A percentile compares a stretch with the other conserved stretches of the same genome.
These are phyloP conservation scores for Rhododendron simsii DNA, from an alignment of 148 eudicot genomes.

Conservation along the genomic window DNA sequence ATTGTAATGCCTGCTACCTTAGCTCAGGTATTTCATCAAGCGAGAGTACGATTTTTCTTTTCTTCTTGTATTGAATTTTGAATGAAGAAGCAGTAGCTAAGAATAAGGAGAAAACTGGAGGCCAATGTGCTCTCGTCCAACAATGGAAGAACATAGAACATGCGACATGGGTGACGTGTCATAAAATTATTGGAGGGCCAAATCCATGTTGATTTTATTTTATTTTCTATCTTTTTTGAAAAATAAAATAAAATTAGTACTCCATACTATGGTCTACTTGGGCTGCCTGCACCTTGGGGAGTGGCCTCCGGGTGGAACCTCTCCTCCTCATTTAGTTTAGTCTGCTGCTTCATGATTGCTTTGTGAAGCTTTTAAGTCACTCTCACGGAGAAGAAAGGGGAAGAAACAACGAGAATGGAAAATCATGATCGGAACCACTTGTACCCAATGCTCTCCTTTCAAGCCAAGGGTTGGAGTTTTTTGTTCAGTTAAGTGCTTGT, in stretches of 20 bases:
- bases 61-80: neutral
- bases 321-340: neutral
- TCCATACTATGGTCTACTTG: neutral
- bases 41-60: neutral
- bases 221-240: neutral
- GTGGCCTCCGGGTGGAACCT: neutral
- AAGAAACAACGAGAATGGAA: neutral
- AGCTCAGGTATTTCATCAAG: slow-evolving; percentile 58
- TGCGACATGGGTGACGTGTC: neutral
- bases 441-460: neutral
- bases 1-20: slow-evolving; percentile 99
- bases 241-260: neutral
- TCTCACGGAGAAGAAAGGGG: neutral
- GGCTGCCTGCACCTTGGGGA: neutral
- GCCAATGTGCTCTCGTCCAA: neutral
- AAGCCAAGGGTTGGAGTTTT: neutral
- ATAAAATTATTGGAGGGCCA: neutral
- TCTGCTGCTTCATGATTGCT: neutral
- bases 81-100: neutral
- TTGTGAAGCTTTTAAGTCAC: neutral
- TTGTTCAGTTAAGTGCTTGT: neutral
- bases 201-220: neutral
- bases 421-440: neutral
- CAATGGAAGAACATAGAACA: neutral
- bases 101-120: neutral